Evolutionary conservation across 2,329 filamentous ascomycete genomes (phyloP).

Genomic region (Endothia cerciana): DNA sequence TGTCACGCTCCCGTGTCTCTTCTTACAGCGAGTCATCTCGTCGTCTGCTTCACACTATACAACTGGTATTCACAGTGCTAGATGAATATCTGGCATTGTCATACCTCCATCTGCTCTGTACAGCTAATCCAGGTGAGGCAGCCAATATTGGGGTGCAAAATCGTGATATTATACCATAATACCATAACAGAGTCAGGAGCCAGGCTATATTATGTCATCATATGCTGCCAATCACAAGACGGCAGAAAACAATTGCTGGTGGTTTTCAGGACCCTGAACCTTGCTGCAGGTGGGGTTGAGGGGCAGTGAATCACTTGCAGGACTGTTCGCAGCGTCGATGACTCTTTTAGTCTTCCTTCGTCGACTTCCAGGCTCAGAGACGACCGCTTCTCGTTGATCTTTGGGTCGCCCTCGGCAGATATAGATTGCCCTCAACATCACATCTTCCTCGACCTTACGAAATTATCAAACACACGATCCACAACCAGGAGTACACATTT

Average conservation of each 20-base stretch:
- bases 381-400: background rate
- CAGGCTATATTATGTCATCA: background rate
- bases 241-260: conserved; percentile 15
- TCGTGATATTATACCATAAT: no score
- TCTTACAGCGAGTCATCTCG: background rate
- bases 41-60: background rate
- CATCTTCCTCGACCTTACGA: background rate
- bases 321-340: background rate
- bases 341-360: conserved; percentile 18
- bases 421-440: no score
- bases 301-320: conserved; percentile 9
- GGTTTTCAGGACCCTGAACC: conserved; percentile 14
- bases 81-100: background rate
- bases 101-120: background rate
- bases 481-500: no score
- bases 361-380: background rate
- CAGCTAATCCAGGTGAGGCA: background rate
- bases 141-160: no score
- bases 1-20: background rate
- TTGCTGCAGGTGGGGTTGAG: conserved; percentile 13
- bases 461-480: background rate
- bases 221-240: conserved; percentile 1
- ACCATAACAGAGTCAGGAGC: no score
- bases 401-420: background rate
- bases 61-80: no score